Base-by-base conservation (phyloP, 2,329 filamentous ascomycete species). In the Metarhizium anisopliae region DNA sequence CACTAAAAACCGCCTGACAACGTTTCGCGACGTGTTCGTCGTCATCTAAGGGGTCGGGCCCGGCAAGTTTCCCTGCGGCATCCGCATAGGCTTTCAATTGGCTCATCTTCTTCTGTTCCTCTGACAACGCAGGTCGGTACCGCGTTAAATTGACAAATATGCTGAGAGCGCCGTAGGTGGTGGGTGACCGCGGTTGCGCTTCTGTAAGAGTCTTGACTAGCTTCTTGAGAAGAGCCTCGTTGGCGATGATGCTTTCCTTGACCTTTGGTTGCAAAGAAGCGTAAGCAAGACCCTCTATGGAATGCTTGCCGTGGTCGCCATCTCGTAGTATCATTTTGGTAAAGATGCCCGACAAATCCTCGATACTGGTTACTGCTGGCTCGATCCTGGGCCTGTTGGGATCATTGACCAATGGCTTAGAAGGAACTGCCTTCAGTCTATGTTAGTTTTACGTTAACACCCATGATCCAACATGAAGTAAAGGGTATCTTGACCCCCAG, bases 41-140 rank as follows among this genome's bases (percentile, higher is more conserved):
- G 58, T 91, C 83, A 56, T 94, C 86, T 0, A 95, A 76, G 7
- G 83, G 82, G 65, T 92, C 83, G 0, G 80, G 75, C 2, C 78
- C 74, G 0, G 77, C 68, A n/a, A 80, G 67, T 58, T 82, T 81
- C 64, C 90, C 91, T 5, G 85, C 85, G 0, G 90, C 88, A 66
- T 95, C 90, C 14, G 94, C 94, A 64, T 97, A 99, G 2, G 91
- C 90, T 74, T 95, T 96, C 49, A 99, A 80, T 68, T 99, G 89
- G 6, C 82, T 82, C 74, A 99, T 90, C 66, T 89, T 90, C 74
- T 93, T 94, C 64, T 96, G 87, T 70, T 99, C 94, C 60, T 96
- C 93, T 0, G 90, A 86, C 45, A 92, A 77, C 7, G 77, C 76
- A 6, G 91, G 91, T 45, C 83, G 80, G 67, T 95, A 97, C 35